Base-by-base conservation (phyloP, 805 yeast genomes). In the Pichia cabralensis region DNA sequence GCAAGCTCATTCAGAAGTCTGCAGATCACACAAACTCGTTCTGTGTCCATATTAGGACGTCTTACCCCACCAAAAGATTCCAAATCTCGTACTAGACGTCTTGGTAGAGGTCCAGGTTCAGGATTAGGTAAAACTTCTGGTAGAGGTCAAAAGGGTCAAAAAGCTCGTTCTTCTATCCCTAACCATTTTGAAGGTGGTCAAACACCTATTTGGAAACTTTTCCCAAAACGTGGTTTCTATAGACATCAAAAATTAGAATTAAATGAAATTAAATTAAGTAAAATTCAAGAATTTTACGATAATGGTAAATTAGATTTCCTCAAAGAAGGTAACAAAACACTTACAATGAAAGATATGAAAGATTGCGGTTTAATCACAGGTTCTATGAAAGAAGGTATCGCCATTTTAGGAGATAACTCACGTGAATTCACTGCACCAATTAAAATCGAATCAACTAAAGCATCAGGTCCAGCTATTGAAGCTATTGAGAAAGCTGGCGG, bases 161-260 rank as follows among this genome's bases (percentile, higher is more conserved):
- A 89, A 63, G 96, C 97, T 9, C 75, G 97, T 61, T 82, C 89
- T 25, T 73, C 78, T 27, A 89, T 89, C 21, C 89, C 86, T 37
- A 74, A 80, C 39, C 84, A 94, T 89, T 85, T 89, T 55, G 98
- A 92, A 66, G 98, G 98, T 74, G 97, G 98, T 56, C 98, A 92
- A 57, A 92, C 97, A 2, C 97, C 96, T 18, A 75, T 80, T 53
- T 75, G 76, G 58, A 72, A 81, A 58, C 63, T 81, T 46, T 76
- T 84, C 60, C 95, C 96, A 46, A 89, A 89, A 55, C 65, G 79
- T 40, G 97, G 97, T 8, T 86, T 86, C 64, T 75, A 71, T 48
- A 74, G 84, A 55, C 72, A 69, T 18, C 74, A 71, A 48, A 69
- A 69, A 31, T 60, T 60, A 40, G 68, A 67, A 11, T 61, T 73